Evolutionary conservation across 2,329 filamentous ascomycete genomes (phyloP).

Genomic region (Escovopsis sp.): DNA sequence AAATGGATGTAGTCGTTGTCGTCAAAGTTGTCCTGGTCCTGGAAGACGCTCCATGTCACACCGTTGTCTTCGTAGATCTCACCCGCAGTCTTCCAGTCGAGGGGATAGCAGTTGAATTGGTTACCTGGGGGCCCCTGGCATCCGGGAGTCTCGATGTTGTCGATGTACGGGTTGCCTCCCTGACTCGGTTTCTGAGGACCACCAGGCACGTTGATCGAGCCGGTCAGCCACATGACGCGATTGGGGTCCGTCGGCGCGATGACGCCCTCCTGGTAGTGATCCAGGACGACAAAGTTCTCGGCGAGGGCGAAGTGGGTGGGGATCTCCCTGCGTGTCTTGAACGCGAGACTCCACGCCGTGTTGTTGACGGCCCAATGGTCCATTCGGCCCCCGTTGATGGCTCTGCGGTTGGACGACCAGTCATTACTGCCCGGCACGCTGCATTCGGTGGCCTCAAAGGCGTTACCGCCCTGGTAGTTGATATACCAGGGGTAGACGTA

Average conservation of each 20-base stretch:
- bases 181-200: constrained; percentile 23
- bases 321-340: constrained; percentile 35
- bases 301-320: constrained; percentile 40
- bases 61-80: constrained; percentile 33
- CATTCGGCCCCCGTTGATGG: constrained; percentile 35
- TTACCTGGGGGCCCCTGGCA: constrained; percentile 22
- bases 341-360: constrained; percentile 37
- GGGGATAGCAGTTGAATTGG: constrained; percentile 34
- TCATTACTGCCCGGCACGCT: constrained; percentile 36
- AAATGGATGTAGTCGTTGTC: constrained; percentile 42
- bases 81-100: constrained; percentile 37
- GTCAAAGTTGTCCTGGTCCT: constrained; percentile 36
- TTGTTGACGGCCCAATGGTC: constrained; percentile 39
- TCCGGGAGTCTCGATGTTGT: constrained; percentile 32
- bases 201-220: constrained; percentile 36
- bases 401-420: constrained; percentile 36
- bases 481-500: constrained; percentile 38
- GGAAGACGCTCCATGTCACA: constrained; percentile 35
- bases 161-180: constrained; percentile 31
- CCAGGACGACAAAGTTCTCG: constrained; percentile 37
- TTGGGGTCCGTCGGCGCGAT: constrained; percentile 39
- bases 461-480: constrained; percentile 37
- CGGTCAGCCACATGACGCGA: constrained; percentile 34
- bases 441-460: constrained; percentile 37
- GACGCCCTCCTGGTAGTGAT: constrained; percentile 41